Evolutionary conservation across 2,329 filamentous ascomycete species (phyloP).

Genomic region (Venturia asperata): DNA sequence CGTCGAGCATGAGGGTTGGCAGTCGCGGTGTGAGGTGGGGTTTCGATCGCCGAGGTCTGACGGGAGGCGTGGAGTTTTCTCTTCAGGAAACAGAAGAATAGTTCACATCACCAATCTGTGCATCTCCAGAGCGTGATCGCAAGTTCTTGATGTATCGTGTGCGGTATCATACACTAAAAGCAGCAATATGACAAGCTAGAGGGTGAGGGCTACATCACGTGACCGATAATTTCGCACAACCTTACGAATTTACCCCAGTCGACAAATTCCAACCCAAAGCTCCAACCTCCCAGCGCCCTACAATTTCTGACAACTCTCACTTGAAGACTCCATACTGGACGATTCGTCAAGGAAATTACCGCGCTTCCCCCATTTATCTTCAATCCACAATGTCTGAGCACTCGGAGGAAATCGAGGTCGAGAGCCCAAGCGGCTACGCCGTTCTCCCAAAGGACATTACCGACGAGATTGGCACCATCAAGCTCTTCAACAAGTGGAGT

Average conservation of each 20-base stretch:
- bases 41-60: slow-evolving; percentile 1
- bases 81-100: no score
- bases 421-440: slow-evolving; percentile 65
- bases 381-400: slow-evolving; percentile 72
- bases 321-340: slow-evolving; percentile 21
- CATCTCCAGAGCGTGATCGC: background rate
- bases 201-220: no score
- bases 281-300: background rate
- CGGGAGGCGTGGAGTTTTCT: background rate
- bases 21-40: background rate
- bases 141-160: no score
- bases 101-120: no score
- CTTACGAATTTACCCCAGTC: no score
- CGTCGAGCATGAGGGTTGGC: background rate
- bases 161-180: no score
- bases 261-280: background rate
- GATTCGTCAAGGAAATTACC: slow-evolving; percentile 21
- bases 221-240: no score
- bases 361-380: slow-evolving; percentile 16
- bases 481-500: slow-evolving; percentile 97
- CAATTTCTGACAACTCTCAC: slow-evolving; percentile 21
- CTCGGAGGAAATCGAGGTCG: slow-evolving; percentile 73
- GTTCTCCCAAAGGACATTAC: slow-evolving; percentile 90
- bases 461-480: slow-evolving; percentile 82
- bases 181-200: no score